phyloP scores from a whole-genome alignment of 1,284 basidiomycete genomes.

The Ustilago nuda region DNA sequence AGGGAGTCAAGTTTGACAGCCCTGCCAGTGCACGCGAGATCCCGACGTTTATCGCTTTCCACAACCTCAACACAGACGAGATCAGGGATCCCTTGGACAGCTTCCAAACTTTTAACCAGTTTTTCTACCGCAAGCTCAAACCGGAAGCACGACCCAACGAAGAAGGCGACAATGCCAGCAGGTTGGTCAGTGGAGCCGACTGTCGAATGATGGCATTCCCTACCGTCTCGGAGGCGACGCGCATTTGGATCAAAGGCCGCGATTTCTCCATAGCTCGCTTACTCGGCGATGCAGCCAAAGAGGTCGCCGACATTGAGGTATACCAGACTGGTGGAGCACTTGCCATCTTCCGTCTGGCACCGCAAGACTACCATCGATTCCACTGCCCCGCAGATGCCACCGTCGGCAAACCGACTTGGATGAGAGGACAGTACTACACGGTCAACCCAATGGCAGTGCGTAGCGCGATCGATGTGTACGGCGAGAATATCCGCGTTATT shows the following conservation, averaged over 20 bases:
- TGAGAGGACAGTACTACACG: slow-evolving; percentile 69
- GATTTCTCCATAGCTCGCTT: slow-evolving; percentile 85
- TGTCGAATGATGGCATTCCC: slow-evolving; percentile 94
- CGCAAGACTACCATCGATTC: slow-evolving; percentile 93
- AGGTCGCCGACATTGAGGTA: slow-evolving; percentile 71
- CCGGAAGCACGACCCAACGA: slow-evolving; percentile 82
- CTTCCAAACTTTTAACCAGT: slow-evolving; percentile 88
- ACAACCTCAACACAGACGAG: slow-evolving; percentile 84
- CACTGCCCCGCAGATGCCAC: slow-evolving; percentile 89
- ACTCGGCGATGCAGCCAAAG: slow-evolving; percentile 74
- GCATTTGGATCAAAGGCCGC: slow-evolving; percentile 95
- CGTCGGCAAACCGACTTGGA: slow-evolving; percentile 72
- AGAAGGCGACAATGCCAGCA: slow-evolving; percentile 78
- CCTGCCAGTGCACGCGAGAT: slow-evolving; percentile 87
- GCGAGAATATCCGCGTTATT: slow-evolving; percentile 80
- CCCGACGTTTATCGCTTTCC: slow-evolving; percentile 87
- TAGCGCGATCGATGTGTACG: slow-evolving; percentile 86
- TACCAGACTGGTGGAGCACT: slow-evolving; percentile 82
- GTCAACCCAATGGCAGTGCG: slow-evolving; percentile 83
- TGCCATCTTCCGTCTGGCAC: slow-evolving; percentile 81
- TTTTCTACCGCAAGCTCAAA: slow-evolving; percentile 93
- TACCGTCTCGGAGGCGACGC: slow-evolving; percentile 83
- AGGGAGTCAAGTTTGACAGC: slow-evolving; percentile 91
- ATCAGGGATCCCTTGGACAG: slow-evolving; percentile 83
- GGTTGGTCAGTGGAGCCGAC: slow-evolving; percentile 89